Conservation (phyloP, 495 filamentous ascomycete genomes). For the Penicillium parvum region DNA sequence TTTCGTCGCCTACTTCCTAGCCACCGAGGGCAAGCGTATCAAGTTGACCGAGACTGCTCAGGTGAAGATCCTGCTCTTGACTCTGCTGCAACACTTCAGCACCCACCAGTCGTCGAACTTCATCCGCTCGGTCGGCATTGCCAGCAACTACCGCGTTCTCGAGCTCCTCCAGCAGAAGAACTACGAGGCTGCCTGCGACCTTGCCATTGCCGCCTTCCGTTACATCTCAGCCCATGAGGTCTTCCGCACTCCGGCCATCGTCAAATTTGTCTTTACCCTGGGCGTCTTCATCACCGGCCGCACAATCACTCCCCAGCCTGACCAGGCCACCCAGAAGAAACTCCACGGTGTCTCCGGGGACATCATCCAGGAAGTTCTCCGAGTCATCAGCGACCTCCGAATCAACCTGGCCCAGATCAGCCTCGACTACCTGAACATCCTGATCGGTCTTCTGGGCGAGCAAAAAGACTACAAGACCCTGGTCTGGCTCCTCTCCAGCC, state of each 20-base stretch:
- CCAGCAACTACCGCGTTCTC: constrained; percentile 27
- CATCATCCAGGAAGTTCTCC: constrained; percentile 24
- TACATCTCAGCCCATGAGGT: constrained; percentile 28
- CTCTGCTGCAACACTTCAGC: constrained; percentile 29
- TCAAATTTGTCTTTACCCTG: constrained; percentile 30
- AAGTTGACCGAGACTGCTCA: constrained; percentile 22
- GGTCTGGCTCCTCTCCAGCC: constrained; percentile 29
- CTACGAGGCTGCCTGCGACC: constrained; percentile 26
- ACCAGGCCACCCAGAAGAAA: constrained; percentile 18
- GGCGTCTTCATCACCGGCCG: constrained; percentile 25
- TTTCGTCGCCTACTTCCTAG: constrained; percentile 27
- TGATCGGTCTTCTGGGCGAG: constrained; percentile 34
- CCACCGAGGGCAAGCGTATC: constrained; percentile 29
- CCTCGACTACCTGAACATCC: constrained; percentile 29
- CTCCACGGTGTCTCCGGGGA: constrained; percentile 14
- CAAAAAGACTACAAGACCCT: constrained; percentile 36
- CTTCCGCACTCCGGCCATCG: constrained; percentile 21
- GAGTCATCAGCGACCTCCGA: constrained; percentile 23
- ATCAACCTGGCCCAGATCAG: constrained; percentile 28
- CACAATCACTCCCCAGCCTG: constrained; percentile 12
- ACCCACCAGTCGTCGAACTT: constrained; percentile 31
- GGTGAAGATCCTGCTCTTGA: constrained; percentile 26
- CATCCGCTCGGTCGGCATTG: constrained; percentile 36
- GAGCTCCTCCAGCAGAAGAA: constrained; percentile 24
- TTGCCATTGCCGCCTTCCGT: constrained; percentile 29